Evolutionary conservation across 148 eudicot species (phyloP).

Genomic region (Fallopia convolvulus): DNA sequence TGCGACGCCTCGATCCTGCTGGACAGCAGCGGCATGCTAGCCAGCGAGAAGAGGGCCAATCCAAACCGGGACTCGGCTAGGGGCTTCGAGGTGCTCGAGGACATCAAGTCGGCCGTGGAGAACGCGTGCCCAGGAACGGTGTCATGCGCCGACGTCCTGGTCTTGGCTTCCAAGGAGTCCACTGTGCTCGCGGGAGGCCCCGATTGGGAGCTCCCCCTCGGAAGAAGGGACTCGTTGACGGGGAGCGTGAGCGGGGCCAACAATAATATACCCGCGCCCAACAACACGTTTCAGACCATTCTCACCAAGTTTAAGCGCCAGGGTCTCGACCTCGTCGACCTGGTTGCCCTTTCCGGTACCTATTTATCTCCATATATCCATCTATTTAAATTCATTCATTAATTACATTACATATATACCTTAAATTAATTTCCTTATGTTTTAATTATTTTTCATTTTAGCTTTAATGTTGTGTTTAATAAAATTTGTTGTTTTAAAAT

Average conservation of each 20-base stretch:
- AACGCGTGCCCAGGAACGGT: slow-evolving; percentile 72
- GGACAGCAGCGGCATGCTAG: slow-evolving; percentile 50
- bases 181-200: slow-evolving; percentile 77
- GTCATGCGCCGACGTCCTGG: slow-evolving; percentile 76
- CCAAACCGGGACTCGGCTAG: slow-evolving; percentile 70
- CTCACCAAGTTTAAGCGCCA: slow-evolving; percentile 69
- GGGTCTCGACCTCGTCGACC: slow-evolving; percentile 69
- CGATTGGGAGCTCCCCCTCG: slow-evolving; percentile 76
- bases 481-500: no score
- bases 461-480: no score
- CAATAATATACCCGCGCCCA: slow-evolving; percentile 84
- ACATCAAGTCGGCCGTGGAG: slow-evolving; percentile 69
- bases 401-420: no score
- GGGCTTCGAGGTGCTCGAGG: slow-evolving; percentile 70
- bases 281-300: slow-evolving; percentile 82
- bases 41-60: slow-evolving; percentile 57
- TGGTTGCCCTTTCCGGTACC: slow-evolving; percentile 92
- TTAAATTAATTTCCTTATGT: no score
- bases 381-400: no score
- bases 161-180: slow-evolving; percentile 71
- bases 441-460: no score
- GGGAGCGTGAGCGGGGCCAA: slow-evolving; percentile 93
- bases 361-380: no score
- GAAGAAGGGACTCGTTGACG: slow-evolving; percentile 66
- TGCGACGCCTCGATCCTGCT: slow-evolving; percentile 79